Percentiles rank a stretch among this genome's conserved stretches.
Evolutionary conservation across 805 yeast genomes (phyloP).

Genomic region (Saturnispora galanensis): DNA sequence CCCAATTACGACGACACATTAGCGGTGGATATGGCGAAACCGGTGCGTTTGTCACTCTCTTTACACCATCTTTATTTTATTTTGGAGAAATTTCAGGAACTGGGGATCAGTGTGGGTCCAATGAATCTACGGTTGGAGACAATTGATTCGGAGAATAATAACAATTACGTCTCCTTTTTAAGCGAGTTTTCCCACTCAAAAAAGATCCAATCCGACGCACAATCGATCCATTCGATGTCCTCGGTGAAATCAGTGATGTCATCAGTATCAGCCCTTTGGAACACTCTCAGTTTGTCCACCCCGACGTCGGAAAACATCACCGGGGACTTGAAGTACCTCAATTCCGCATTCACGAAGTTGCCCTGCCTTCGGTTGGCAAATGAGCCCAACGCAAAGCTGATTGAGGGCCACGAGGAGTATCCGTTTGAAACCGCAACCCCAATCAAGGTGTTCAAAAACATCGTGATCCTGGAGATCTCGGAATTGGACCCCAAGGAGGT

Average conservation of each 20-base stretch:
- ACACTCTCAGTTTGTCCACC: slow-evolving; percentile 27
- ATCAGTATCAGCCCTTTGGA: slow-evolving; percentile 34
- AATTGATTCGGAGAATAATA: slow-evolving; percentile 40
- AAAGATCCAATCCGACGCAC: slow-evolving; percentile 27
- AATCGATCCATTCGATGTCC: slow-evolving; percentile 48
- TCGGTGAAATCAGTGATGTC: slow-evolving; percentile 47
- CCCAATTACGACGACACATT: slow-evolving; percentile 10
- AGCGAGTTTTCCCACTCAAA: slow-evolving; percentile 39
- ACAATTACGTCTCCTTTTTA: slow-evolving; percentile 47
- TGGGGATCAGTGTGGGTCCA: slow-evolving; percentile 48
- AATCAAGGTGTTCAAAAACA: slow-evolving; percentile 47
- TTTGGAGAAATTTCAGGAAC: slow-evolving; percentile 44
- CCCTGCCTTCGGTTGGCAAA: slow-evolving; percentile 56
- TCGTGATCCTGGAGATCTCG: slow-evolving; percentile 49
- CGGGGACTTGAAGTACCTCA: slow-evolving; percentile 42
- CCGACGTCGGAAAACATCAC: slow-evolving; percentile 34
- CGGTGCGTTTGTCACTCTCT: slow-evolving; percentile 47
- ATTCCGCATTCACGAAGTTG: slow-evolving; percentile 53
- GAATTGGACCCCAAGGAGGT: slow-evolving; percentile 57
- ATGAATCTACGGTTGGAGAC: slow-evolving; percentile 49
- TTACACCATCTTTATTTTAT: slow-evolving; percentile 56
- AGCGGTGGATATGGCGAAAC: slow-evolving; percentile 27
- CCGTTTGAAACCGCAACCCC: slow-evolving; percentile 68
- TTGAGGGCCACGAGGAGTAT: slow-evolving; percentile 56
- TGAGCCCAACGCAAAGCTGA: slow-evolving; percentile 46